Conservation (phyloP, 495 filamentous ascomycete species). For the Penicillium robsamsonii region DNA sequence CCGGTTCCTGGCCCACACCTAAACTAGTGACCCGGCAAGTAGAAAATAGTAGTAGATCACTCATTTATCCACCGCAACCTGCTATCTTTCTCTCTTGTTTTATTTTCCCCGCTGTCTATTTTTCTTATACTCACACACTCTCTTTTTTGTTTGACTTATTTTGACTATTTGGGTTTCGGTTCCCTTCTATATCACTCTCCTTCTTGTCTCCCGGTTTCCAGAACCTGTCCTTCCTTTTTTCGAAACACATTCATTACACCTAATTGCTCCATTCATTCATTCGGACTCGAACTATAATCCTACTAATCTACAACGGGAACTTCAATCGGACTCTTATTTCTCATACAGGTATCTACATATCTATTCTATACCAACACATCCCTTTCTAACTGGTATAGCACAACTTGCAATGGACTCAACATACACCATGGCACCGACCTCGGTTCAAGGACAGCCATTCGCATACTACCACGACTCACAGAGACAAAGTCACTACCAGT, state of each 20-base stretch:
- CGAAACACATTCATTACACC: constrained; percentile 8
- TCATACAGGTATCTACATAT: constrained; percentile 3
- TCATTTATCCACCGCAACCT: constrained; percentile 42
- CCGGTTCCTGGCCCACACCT: constrained; percentile 38
- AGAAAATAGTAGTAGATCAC: constrained; percentile 45
- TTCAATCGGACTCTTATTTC: constrained; percentile 3
- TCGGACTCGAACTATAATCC: constrained; percentile 4
- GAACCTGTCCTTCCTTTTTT: constrained; percentile 14
- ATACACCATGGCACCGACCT: constrained; percentile 48
- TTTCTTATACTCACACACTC: constrained; percentile 21
- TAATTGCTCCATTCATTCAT: constrained; percentile 11
- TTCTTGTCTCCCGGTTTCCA: constrained; percentile 13
- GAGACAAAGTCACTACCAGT: constrained; percentile 80
- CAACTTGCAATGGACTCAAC: constrained; percentile 53
- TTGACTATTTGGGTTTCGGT: constrained; percentile 11
- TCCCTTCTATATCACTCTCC: constrained; percentile 11
- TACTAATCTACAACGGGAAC: constrained; percentile 10
- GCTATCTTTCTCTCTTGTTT: constrained; percentile 27
- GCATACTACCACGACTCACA: constrained; percentile 90
- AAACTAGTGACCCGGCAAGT: constrained; percentile 35
- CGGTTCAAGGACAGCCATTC: constrained; percentile 74
- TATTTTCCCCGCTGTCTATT: constrained; percentile 22
- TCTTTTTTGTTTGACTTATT: constrained; percentile 6
- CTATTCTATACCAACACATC: background rate
- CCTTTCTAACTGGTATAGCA: background rate